Conservation (phyloP, 2,329 filamentous ascomycete genomes). For the Botryotinia calthae region DNA sequence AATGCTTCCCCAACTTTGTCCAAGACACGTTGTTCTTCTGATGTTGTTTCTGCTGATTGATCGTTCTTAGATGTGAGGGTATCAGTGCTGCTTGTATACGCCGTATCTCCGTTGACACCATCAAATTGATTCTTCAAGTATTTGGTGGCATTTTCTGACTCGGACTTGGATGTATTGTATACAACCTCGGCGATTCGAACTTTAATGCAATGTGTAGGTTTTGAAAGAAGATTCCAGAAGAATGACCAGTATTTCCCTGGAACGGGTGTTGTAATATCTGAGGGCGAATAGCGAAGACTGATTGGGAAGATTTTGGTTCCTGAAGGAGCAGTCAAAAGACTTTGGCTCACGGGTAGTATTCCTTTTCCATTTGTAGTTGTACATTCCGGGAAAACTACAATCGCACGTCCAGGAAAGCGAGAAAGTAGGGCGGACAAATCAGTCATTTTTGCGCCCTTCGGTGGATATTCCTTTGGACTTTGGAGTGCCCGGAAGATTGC, state of each 20-base stretch:
- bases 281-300: conserved; percentile 82
- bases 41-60: conserved; percentile 29
- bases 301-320: conserved; percentile 83
- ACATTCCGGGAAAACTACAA: conserved; percentile 90
- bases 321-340: conserved; percentile 64
- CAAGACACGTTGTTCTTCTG: conserved; percentile 66
- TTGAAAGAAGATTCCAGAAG: conserved; percentile 80
- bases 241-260: conserved; percentile 72
- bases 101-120: conserved; percentile 32
- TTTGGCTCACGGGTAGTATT: conserved; percentile 79
- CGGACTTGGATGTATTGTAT: conserved; percentile 47
- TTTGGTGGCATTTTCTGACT: conserved; percentile 33
- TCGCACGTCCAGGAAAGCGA: conserved; percentile 68
- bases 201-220: conserved; percentile 83
- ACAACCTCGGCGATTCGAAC: conserved; percentile 84
- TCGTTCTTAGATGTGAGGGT: conserved; percentile 34
- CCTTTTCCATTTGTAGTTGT: conserved; percentile 92
- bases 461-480: conserved; percentile 50
- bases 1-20: conserved; percentile 81
- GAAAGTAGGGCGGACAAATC: conserved; percentile 62
- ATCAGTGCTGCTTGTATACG: conserved; percentile 37
- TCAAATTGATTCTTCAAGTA: conserved; percentile 39
- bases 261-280: conserved; percentile 87
- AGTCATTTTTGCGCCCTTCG: conserved; percentile 51
- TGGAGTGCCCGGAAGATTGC: conserved; percentile 74